phyloP scores from a whole-genome alignment of 352 stramenopile species.

The Globisporangium camurandrum region DNA sequence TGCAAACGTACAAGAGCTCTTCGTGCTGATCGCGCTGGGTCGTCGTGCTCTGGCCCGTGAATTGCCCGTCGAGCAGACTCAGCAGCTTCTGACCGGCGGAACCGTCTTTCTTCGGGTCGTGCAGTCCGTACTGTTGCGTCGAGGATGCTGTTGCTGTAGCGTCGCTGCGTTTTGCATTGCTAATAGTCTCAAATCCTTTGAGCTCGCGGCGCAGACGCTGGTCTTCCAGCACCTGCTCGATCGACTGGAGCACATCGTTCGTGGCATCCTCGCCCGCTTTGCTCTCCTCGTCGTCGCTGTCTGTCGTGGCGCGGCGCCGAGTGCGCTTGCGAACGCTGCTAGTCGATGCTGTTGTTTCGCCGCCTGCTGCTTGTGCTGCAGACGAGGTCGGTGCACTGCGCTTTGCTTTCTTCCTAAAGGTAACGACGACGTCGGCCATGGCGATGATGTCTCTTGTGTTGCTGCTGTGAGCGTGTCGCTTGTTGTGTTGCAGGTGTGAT shows the following conservation, averaged over 20 bases:
- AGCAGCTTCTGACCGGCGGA: constrained; percentile 62
- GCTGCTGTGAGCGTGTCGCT: neutral
- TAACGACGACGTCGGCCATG: constrained; percentile 24
- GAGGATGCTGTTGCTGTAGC: neutral
- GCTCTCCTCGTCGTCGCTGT: constrained; percentile 14
- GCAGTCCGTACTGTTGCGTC: constrained; percentile 43
- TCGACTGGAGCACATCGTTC: constrained; percentile 37
- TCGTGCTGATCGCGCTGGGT: constrained; percentile 68
- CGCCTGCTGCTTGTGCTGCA: neutral
- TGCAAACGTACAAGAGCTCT: constrained; percentile 45
- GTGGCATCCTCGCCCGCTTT: constrained; percentile 9
- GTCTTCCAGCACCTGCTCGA: constrained; percentile 68
- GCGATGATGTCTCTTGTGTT: neutral
- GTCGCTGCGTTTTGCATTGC: constrained; percentile 1
- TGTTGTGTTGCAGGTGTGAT: neutral
- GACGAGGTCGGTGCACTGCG: constrained; percentile 16
- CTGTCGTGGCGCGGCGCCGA: constrained; percentile 11
- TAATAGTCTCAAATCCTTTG: constrained; percentile 13
- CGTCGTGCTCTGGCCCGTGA: constrained; percentile 59
- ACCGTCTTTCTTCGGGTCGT: constrained; percentile 71
- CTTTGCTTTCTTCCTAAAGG: constrained; percentile 55
- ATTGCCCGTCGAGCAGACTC: constrained; percentile 69
- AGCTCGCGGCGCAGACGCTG: constrained; percentile 40
- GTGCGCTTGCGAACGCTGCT: constrained; percentile 26
- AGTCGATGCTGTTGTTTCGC: neutral